phyloP scores from a whole-genome alignment of 2,329 filamentous ascomycete genomes.

The Coniochaeta sp. region DNA sequence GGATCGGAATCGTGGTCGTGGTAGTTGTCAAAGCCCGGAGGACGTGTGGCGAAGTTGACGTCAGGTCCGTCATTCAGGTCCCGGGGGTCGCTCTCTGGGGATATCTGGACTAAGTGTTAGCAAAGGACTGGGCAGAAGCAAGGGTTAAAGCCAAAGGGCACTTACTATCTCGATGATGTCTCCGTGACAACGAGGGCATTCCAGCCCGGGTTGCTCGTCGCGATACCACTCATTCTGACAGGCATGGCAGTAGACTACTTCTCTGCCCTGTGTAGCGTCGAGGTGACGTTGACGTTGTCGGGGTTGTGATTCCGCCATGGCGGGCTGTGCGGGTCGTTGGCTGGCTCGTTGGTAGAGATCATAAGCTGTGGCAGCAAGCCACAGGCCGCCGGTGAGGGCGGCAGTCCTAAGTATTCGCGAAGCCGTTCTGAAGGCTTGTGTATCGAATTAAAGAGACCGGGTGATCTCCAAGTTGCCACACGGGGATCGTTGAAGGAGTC shows the following conservation, averaged over 20 bases:
- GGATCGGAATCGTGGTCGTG: slow-evolving; percentile 42
- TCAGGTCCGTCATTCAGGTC: slow-evolving; percentile 12
- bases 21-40: slow-evolving; percentile 8
- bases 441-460: neutral
- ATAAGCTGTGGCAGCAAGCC: slow-evolving; percentile 42
- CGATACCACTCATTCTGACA: slow-evolving; percentile 78
- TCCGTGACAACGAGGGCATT: slow-evolving; percentile 69
- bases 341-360: slow-evolving; percentile 44
- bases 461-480: neutral
- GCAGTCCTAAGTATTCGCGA: slow-evolving; percentile 46
- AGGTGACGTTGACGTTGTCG: slow-evolving; percentile 27
- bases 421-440: slow-evolving; percentile 13
- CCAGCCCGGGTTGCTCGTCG: slow-evolving; percentile 53
- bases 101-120: slow-evolving; percentile 35
- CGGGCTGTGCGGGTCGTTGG: slow-evolving; percentile 22
- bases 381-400: slow-evolving; percentile 52
- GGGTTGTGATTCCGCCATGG: slow-evolving; percentile 13
- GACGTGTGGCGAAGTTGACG: slow-evolving; percentile 1
- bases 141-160: slow-evolving; percentile 14
- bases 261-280: slow-evolving; percentile 44
- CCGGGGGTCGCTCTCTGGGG: slow-evolving; percentile 56
- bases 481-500: too few relatives aligned
- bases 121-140: slow-evolving; percentile 9
- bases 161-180: slow-evolving; percentile 84
- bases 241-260: slow-evolving; percentile 80